Conservation (phyloP, 2,329 filamentous ascomycete species). For the Kalaharituber pfeilii region DNA sequence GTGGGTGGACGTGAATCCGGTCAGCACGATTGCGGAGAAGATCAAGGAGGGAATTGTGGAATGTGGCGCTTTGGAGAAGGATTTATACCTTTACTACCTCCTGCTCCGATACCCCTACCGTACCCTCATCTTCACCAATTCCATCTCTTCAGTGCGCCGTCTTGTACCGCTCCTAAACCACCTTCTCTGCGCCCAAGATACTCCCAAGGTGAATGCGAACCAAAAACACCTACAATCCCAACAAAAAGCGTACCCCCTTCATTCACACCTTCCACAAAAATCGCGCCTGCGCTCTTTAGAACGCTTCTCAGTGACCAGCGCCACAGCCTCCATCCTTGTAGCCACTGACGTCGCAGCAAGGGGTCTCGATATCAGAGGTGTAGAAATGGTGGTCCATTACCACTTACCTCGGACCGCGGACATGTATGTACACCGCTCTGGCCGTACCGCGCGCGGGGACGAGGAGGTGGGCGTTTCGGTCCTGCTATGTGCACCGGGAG, state of each 20-base stretch:
- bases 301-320: conserved; percentile 47
- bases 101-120: conserved; percentile 68
- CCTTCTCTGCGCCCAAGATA: conserved; percentile 46
- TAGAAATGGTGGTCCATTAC: conserved; percentile 86
- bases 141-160: conserved; percentile 78
- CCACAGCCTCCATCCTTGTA: conserved; percentile 47
- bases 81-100: conserved; percentile 81
- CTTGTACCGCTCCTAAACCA: conserved; percentile 70
- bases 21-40: conserved; percentile 69
- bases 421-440: conserved; percentile 87
- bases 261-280: conserved; percentile 93
- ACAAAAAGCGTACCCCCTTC: conserved; percentile 38
- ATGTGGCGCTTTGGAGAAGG: conserved; percentile 80
- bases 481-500: conserved; percentile 76
- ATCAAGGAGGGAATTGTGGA: conserved; percentile 82
- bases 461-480: conserved; percentile 57
- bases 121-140: conserved; percentile 87
- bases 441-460: conserved; percentile 74
- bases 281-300: conserved; percentile 85
- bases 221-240: too few relatives aligned
- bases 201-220: conserved; percentile 26
- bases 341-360: conserved; percentile 88
- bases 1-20: conserved; percentile 81
- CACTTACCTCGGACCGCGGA: conserved; percentile 84
- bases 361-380: conserved; percentile 78